Conservation (phyloP, 1,284 basidiomycete genomes). For the Microbotryum saponariae region DNA sequence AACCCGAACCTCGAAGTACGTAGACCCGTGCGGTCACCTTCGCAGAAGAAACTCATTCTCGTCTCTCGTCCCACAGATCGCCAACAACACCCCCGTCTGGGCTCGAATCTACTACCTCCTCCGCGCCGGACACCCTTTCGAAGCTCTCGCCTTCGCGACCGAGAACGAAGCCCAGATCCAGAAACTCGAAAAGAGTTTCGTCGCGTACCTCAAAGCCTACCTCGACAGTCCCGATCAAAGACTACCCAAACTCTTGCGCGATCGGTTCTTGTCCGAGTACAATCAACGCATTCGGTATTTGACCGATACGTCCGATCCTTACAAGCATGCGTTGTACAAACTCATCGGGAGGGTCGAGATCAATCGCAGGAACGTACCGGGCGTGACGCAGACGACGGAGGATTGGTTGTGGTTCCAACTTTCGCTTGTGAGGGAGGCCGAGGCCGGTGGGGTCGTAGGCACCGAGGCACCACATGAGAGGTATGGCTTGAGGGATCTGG, state of each 20-base stretch:
- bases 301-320: constrained; percentile 61
- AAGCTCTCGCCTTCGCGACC: constrained; percentile 70
- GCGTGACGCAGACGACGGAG: constrained; percentile 84
- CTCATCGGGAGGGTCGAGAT: constrained; percentile 89
- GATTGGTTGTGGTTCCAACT: constrained; percentile 99
- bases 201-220: constrained; percentile 77
- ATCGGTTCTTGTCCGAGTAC: constrained; percentile 78
- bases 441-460: constrained; percentile 58
- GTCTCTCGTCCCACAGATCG: constrained; percentile 48
- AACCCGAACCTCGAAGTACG: constrained; percentile 67
- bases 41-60: too few species aligned
- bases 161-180: constrained; percentile 67
- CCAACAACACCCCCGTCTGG: constrained; percentile 82
- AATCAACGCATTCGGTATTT: constrained; percentile 87
- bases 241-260: constrained; percentile 68
- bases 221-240: constrained; percentile 67
- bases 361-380: constrained; percentile 64
- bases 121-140: constrained; percentile 70
- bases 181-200: constrained; percentile 73
- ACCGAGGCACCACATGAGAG: constrained; percentile 48
- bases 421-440: constrained; percentile 53
- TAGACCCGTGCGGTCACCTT: too few species aligned
- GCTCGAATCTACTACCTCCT: constrained; percentile 85
- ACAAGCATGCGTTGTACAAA: constrained; percentile 92
- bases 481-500: constrained; percentile 69